phyloP scores from a whole-genome alignment of 768 basidiomycete species.

The Gymnopilus junonius region DNA sequence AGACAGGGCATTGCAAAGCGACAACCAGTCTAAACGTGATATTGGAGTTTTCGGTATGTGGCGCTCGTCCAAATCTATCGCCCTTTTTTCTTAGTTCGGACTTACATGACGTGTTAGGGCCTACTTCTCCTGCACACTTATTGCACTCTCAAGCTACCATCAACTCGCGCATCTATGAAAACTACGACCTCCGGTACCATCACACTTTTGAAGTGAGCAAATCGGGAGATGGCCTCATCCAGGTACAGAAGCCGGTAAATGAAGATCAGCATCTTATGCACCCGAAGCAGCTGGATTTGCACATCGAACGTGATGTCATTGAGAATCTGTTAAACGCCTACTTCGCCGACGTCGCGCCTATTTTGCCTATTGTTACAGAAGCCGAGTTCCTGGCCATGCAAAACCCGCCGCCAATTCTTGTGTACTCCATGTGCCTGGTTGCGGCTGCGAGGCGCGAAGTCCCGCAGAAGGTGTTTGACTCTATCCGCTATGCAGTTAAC shows the following conservation, averaged over 20 bases:
- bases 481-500: slow-evolving; percentile 87
- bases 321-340: slow-evolving; percentile 89
- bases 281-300: slow-evolving; percentile 70
- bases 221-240: slow-evolving; percentile 86
- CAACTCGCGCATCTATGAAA: slow-evolving; percentile 83
- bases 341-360: slow-evolving; percentile 87
- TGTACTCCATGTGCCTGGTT: slow-evolving; percentile 94
- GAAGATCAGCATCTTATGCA: slow-evolving; percentile 59
- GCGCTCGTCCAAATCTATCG: slow-evolving; percentile 15
- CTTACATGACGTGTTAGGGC: slow-evolving; percentile 66
- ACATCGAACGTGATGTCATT: slow-evolving; percentile 77
- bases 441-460: slow-evolving; percentile 86
- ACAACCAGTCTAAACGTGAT: slow-evolving; percentile 54
- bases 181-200: slow-evolving; percentile 86
- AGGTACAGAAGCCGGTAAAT: slow-evolving; percentile 65
- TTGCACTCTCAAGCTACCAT: slow-evolving; percentile 90
- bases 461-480: slow-evolving; percentile 86
- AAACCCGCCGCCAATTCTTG: slow-evolving; percentile 77
- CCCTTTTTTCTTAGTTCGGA: slow-evolving; percentile 35
- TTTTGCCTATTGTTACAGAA: slow-evolving; percentile 87
- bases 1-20: slow-evolving; percentile 44
- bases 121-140: slow-evolving; percentile 85
- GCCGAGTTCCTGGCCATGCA: slow-evolving; percentile 82
- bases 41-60: slow-evolving; percentile 66
- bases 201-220: slow-evolving; percentile 87